Evolutionary conservation across 1,284 basidiomycete genomes (phyloP).

Genomic region (Ceratobasidium sp.): DNA sequence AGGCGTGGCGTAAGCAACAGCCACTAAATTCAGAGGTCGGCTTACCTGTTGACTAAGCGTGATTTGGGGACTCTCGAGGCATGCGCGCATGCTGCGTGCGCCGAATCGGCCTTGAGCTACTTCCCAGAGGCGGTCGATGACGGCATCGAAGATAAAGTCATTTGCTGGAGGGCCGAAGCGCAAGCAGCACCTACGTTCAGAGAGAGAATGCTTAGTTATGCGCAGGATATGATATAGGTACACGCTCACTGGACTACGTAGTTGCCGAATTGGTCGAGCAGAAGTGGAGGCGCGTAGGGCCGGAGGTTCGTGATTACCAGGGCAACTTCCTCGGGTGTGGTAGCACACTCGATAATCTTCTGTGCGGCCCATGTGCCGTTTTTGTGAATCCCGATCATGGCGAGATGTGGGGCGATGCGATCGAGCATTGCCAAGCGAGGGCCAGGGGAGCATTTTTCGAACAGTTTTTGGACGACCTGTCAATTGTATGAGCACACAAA

Average conservation of each 20-base stretch:
- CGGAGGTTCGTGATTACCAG: conserved; percentile 86
- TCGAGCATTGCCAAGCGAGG: conserved; percentile 91
- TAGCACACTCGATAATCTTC: conserved; percentile 97
- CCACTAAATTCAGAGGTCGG: background rate
- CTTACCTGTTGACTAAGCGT: conserved; percentile 78
- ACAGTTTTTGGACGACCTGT: conserved; percentile 93
- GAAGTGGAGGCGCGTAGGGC: conserved; percentile 90
- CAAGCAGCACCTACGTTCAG: conserved; percentile 75
- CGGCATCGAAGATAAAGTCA: conserved; percentile 97
- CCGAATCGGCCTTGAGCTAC: conserved; percentile 96
- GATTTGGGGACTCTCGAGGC: conserved; percentile 88
- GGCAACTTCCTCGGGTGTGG: conserved; percentile 84
- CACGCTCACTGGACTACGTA: conserved; percentile 92
- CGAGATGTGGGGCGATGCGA: conserved; percentile 90
- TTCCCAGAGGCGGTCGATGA: conserved; percentile 98
- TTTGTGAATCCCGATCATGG: conserved; percentile 98
- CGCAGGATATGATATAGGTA: background rate
- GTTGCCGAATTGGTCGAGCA: conserved; percentile 97
- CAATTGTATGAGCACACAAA: background rate
- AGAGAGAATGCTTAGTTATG: background rate
- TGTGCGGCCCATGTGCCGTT: conserved; percentile 99
- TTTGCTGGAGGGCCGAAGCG: conserved; percentile 88
- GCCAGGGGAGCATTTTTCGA: conserved; percentile 82
- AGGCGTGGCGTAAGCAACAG: conserved; percentile 13
- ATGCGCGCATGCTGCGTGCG: conserved; percentile 96